Conservation (phyloP, 2,329 filamentous ascomycete species). For the Talaromyces sp. region DNA sequence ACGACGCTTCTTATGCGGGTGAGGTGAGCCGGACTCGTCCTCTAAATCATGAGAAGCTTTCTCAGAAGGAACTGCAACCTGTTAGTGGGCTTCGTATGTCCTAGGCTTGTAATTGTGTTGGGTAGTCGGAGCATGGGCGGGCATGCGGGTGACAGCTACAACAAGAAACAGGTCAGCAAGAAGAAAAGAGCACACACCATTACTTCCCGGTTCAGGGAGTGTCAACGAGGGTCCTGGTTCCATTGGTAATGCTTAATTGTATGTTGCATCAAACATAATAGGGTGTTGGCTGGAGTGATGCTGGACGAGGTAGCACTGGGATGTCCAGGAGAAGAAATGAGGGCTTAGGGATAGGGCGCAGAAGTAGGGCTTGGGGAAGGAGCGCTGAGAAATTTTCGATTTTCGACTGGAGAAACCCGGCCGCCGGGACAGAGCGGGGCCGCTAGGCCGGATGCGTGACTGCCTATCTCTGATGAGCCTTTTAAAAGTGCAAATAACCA, state of each 20-base stretch:
- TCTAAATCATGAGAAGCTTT: slow-evolving; percentile 31
- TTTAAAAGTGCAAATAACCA: too few species aligned
- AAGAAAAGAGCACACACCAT: slow-evolving; percentile 27
- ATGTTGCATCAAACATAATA: slow-evolving; percentile 32
- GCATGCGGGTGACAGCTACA: background rate
- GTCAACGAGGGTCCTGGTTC: slow-evolving; percentile 27
- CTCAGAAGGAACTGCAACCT: slow-evolving; percentile 20
- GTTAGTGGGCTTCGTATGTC: background rate
- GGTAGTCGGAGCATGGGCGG: background rate
- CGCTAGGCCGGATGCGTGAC: slow-evolving; percentile 1
- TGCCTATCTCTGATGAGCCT: background rate
- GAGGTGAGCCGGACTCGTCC: slow-evolving; percentile 27
- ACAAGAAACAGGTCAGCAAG: background rate
- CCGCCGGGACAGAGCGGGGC: too few species aligned
- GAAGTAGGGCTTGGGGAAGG: slow-evolving; percentile 36
- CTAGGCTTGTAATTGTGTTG: background rate
- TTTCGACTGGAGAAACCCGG: slow-evolving; percentile 10
- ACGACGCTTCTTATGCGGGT: slow-evolving; percentile 38
- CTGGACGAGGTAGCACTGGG: slow-evolving; percentile 15
- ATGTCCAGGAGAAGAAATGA: slow-evolving; percentile 45
- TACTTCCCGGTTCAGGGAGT: slow-evolving; percentile 27
- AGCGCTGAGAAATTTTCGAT: slow-evolving; percentile 11
- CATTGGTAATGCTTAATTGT: slow-evolving; percentile 22
- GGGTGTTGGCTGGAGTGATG: slow-evolving; percentile 21
- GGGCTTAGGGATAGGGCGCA: slow-evolving; percentile 46